Evolutionary conservation across 345 rosid species (phyloP), one percentile per base, ranked within the genome.

Genomic region (Anastatica hierochuntica): DNA sequence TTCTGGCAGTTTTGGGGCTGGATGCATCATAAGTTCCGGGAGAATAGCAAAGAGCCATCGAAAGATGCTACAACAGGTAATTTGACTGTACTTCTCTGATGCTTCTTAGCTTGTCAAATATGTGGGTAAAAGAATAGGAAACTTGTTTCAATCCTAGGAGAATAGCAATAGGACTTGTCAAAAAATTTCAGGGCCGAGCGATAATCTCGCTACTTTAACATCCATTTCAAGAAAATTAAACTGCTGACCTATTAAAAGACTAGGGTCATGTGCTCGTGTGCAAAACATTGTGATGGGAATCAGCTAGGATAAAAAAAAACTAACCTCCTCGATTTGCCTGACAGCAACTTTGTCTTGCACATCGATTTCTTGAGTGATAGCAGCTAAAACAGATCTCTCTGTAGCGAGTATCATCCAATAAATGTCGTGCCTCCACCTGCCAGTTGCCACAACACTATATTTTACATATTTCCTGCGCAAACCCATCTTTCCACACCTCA

Each of bases 1-100:
- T 67, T 72, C 66, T 74, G 53, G 80, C 97, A 85, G 95, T 60
- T 85, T 64, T 69, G 78, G 63, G 86, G 79, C 44, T 85, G 95
- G 97, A 76, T 79, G 92, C 83, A 75, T 69, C 76, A 73, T 34
- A 78, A 74, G 73, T 58, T 73, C 54, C 66, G 67, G 64, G 75
- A 71, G 53, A 73, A 65, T 50, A 67, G 69, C 70, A 56, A 41
- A 16, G 88, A 81, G 64, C 76, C 73, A 39, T 56, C 71, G 71
- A 85, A 76, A 62, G 94, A 80, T 68, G 68, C 79, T 37, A 46
- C 66, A 6, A 68, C 58, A 17, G 97, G 97, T 89, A 85, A 60
- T 55, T 44, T 35, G 37, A 50, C 72, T 42, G 17, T 58, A 56
- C 49, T 45, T 37, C 35, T 64, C 58, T 55, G 33, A 14, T 57